These are phyloP conservation scores for Suillus plorans DNA, from an alignment of 768 basidiomycete species.

Conservation along the genomic window DNA sequence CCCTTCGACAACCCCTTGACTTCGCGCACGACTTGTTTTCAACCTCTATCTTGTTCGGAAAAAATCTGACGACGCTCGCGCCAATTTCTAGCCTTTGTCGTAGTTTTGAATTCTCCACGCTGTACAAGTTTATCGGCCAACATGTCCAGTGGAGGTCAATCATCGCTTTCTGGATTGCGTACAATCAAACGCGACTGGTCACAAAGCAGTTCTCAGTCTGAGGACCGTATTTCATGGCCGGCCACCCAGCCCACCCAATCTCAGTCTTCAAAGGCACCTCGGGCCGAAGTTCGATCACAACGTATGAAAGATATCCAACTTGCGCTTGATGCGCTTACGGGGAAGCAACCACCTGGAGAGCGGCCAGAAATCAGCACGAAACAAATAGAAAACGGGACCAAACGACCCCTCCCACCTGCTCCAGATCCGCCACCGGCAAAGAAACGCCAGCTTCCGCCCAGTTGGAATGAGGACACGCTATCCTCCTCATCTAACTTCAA, in stretches of 20 bases:
- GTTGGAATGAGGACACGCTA: constrained; percentile 42
- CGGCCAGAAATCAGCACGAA: constrained; percentile 14
- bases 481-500: constrained; percentile 37
- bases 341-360: constrained; percentile 22
- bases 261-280: constrained; percentile 17
- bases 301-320: constrained; percentile 62
- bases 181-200: constrained; percentile 67
- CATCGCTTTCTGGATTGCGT: constrained; percentile 56
- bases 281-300: constrained; percentile 23
- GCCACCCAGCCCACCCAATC: constrained; percentile 27
- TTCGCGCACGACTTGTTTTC: not conserved
- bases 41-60: not conserved
- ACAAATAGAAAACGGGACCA: constrained; percentile 28
- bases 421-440: constrained; percentile 36
- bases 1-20: not conserved
- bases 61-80: not conserved
- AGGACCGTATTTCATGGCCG: constrained; percentile 41
- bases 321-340: constrained; percentile 46
- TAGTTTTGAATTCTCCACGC: not conserved
- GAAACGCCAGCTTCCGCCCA: constrained; percentile 56
- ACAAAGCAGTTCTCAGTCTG: constrained; percentile 35
- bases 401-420: constrained; percentile 29
- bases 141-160: constrained; percentile 31
- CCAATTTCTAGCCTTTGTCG: too few species aligned
- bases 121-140: not conserved